phyloP scores from a whole-genome alignment of 257 asterid species.

The Salvia miltiorrhiza region DNA sequence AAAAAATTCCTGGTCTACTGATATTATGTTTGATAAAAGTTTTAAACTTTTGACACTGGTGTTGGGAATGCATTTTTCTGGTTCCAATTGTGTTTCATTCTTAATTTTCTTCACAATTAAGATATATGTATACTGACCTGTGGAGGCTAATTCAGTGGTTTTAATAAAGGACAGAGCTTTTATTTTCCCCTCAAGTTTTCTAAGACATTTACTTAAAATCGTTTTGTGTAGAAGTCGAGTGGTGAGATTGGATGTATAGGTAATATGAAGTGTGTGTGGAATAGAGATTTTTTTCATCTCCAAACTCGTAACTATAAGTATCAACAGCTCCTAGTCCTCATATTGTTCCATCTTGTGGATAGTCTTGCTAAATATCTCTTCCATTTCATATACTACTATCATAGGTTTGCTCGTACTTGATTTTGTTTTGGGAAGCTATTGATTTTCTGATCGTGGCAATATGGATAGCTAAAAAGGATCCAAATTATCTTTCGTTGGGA shows the following conservation, averaged over 20 bases:
- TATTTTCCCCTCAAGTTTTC: neutral
- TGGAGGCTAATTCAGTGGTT: neutral
- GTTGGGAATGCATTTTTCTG: neutral
- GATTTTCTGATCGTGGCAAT: neutral
- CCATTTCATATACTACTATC: neutral
- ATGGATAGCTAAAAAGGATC: neutral
- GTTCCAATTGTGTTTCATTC: neutral
- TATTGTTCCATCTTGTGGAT: neutral
- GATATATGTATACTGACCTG: neutral
- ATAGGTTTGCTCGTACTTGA: neutral
- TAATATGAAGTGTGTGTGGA: neutral
- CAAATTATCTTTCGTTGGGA: neutral
- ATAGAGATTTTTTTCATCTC: neutral
- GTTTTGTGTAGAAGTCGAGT: neutral
- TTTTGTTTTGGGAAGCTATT: neutral
- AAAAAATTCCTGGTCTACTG: neutral
- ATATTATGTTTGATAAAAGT: neutral
- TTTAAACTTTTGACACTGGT: neutral
- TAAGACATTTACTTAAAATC: neutral
- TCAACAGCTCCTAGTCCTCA: neutral
- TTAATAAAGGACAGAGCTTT: neutral
- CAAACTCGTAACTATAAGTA: neutral
- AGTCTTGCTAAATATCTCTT: neutral
- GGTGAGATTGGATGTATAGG: neutral
- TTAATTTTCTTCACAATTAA: neutral